Conservation (phyloP, 2,329 filamentous ascomycete species). For the Fusarium oligoseptatum region DNA sequence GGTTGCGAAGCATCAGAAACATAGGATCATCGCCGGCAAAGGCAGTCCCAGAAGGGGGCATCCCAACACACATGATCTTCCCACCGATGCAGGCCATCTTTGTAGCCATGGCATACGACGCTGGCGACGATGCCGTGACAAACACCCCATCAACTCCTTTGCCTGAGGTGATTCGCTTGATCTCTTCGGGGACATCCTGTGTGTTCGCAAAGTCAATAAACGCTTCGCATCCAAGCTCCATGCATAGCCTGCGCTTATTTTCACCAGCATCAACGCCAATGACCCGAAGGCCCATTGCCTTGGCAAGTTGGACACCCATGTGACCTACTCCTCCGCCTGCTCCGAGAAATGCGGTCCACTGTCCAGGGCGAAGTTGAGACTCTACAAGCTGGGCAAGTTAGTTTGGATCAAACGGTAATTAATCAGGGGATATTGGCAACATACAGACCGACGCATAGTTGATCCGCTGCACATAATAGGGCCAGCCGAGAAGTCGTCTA, state of each 20-base stretch:
- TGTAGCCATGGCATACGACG: background rate
- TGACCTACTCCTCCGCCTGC: background rate
- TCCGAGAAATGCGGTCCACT: background rate
- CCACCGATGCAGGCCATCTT: background rate
- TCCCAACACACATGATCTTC: conserved; percentile 29
- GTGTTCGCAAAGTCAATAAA: background rate
- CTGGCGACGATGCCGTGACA: background rate
- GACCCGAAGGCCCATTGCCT: background rate
- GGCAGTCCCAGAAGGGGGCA: conserved; percentile 13
- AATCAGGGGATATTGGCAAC: background rate
- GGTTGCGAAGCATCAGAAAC: conserved; percentile 14
- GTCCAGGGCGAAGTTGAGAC: background rate
- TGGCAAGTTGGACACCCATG: background rate
- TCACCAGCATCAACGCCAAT: background rate
- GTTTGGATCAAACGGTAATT: background rate
- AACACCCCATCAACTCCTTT: background rate
- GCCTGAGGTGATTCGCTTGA: background rate
- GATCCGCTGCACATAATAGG: background rate
- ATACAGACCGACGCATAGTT: background rate
- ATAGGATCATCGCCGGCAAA: conserved; percentile 17
- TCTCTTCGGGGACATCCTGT: background rate
- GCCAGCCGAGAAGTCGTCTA: background rate
- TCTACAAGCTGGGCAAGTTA: background rate
- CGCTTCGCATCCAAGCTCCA: background rate
- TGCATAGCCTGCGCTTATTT: background rate